phyloP scores from a whole-genome alignment of 306 rosid species.

The Datisca glomerata region DNA sequence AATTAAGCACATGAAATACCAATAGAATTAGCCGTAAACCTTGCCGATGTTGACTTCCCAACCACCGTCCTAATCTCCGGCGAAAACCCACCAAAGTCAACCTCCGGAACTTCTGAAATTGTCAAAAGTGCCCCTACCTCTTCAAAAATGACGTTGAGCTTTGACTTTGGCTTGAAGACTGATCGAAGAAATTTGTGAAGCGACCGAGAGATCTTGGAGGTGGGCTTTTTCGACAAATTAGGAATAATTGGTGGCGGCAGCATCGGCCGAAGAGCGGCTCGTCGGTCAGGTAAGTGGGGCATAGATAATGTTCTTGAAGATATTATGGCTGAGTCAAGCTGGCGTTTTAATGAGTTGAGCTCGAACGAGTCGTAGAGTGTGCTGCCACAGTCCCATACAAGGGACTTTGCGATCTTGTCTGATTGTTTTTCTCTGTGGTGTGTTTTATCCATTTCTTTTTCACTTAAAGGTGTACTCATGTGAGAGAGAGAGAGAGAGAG shows the following conservation, averaged over 20 bases:
- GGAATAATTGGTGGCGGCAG: not conserved
- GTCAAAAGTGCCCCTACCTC: not conserved
- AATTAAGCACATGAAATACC: constrained; percentile 14
- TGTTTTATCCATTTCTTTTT: too few relatives aligned
- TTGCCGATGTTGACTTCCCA: constrained; percentile 6
- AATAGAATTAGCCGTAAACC: constrained; percentile 5
- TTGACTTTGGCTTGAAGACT: constrained; percentile 4
- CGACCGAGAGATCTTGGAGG: constrained; percentile 13
- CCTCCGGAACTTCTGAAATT: constrained; percentile 1
- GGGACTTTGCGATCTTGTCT: too few relatives aligned
- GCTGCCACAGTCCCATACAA: constrained; percentile 86
- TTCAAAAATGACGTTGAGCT: not conserved
- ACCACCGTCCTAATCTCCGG: constrained; percentile 7
- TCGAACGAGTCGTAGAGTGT: constrained; percentile 85
- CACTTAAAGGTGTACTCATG: too few relatives aligned
- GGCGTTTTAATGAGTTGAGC: constrained; percentile 65
- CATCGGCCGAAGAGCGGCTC: constrained; percentile 8
- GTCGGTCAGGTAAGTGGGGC: constrained; percentile 44
- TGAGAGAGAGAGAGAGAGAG: not conserved
- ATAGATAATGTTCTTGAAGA: constrained; percentile 52
- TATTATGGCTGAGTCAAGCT: constrained; percentile 74
- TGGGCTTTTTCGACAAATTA: not conserved
- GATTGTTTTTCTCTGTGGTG: too few relatives aligned
- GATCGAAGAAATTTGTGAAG: constrained; percentile 7
- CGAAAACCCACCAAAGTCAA: constrained; percentile 3